Evolutionary conservation across 2,329 filamentous ascomycete species (phyloP).

Genomic region (Blumeriella jaapii): DNA sequence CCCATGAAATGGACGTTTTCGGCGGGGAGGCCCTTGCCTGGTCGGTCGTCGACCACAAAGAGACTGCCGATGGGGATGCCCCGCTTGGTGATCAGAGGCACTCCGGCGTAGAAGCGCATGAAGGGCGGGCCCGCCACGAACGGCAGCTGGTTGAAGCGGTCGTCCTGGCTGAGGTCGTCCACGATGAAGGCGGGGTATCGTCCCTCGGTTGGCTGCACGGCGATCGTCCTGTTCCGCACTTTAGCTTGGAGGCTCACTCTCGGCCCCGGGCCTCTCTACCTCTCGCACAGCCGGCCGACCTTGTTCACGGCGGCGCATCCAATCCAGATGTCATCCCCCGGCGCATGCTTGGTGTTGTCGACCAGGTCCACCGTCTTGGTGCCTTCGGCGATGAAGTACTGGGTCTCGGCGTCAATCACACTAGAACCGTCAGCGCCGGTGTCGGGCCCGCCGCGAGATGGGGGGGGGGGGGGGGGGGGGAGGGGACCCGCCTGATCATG

Average conservation of each 20-base stretch:
- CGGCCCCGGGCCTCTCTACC: slow-evolving; percentile 9
- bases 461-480: too few relatives aligned
- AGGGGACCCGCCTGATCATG: slow-evolving; percentile 31
- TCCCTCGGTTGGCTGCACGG: slow-evolving; percentile 11
- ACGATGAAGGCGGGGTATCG: slow-evolving; percentile 26
- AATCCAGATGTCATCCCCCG: slow-evolving; percentile 27
- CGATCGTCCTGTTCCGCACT: slow-evolving; percentile 22
- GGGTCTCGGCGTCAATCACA: slow-evolving; percentile 34
- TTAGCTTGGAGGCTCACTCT: slow-evolving; percentile 6
- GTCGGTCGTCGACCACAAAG: slow-evolving; percentile 45
- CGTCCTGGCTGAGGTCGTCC: slow-evolving; percentile 23
- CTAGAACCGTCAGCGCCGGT: slow-evolving; percentile 15
- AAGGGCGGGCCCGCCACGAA: slow-evolving; percentile 22
- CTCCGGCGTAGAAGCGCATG: slow-evolving; percentile 25
- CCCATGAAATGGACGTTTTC: slow-evolving; percentile 44
- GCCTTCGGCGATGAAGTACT: slow-evolving; percentile 41
- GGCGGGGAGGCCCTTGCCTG: slow-evolving; percentile 37
- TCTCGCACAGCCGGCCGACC: slow-evolving; percentile 25
- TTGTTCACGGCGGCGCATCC: slow-evolving; percentile 24
- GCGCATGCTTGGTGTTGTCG: slow-evolving; percentile 20
- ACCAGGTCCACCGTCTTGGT: slow-evolving; percentile 33
- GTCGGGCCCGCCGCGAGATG: too few relatives aligned
- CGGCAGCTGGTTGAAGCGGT: slow-evolving; percentile 22
- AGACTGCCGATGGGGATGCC: slow-evolving; percentile 43
- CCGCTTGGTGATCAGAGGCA: slow-evolving; percentile 26